Percentiles rank a stretch among this genome's conserved stretches.
Evolutionary conservation across 2,329 filamentous ascomycete genomes (phyloP).

Genomic region (Ophiosphaerella narmari): DNA sequence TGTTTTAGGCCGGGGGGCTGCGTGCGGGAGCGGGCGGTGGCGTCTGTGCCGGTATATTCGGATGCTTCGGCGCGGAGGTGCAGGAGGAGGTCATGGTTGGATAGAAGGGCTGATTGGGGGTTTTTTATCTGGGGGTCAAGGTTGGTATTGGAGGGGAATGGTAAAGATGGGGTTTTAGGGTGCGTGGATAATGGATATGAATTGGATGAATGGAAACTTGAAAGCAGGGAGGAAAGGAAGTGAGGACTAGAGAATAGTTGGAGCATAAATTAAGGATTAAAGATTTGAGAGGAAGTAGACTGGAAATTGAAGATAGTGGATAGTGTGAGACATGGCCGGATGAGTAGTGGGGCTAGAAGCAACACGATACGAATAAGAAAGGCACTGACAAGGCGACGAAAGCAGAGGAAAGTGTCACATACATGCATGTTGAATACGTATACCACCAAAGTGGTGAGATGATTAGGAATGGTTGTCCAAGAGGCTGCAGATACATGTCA

Average conservation of each 20-base stretch:
- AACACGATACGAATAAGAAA: neutral
- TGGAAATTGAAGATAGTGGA: too few species aligned
- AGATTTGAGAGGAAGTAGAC: too few species aligned
- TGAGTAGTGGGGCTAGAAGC: neutral
- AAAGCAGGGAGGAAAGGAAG: too few species aligned
- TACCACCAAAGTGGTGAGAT: too few species aligned
- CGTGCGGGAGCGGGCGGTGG: slow-evolving; percentile 26
- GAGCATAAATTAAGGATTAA: too few species aligned
- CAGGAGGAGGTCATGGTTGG: slow-evolving; percentile 72
- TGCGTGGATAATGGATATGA: too few species aligned
- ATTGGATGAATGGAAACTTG: too few species aligned
- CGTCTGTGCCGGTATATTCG: slow-evolving; percentile 40
- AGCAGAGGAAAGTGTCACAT: slow-evolving; percentile 2
- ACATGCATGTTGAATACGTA: slow-evolving; percentile 13
- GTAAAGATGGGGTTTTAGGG: too few species aligned
- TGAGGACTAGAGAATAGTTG: too few species aligned
- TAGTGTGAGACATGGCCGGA: too few species aligned
- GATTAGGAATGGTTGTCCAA: too few species aligned
- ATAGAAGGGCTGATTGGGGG: slow-evolving; percentile 69
- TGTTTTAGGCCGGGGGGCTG: slow-evolving; percentile 61
- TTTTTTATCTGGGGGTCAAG: slow-evolving; percentile 63
- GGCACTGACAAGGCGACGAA: neutral
- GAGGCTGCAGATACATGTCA: neutral
- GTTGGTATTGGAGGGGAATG: too few species aligned
- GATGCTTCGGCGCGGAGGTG: slow-evolving; percentile 41